Evolutionary conservation across 805 yeast genomes (phyloP), one percentile per base, ranked within the genome.

Genomic region (Ogataea dorogensis): DNA sequence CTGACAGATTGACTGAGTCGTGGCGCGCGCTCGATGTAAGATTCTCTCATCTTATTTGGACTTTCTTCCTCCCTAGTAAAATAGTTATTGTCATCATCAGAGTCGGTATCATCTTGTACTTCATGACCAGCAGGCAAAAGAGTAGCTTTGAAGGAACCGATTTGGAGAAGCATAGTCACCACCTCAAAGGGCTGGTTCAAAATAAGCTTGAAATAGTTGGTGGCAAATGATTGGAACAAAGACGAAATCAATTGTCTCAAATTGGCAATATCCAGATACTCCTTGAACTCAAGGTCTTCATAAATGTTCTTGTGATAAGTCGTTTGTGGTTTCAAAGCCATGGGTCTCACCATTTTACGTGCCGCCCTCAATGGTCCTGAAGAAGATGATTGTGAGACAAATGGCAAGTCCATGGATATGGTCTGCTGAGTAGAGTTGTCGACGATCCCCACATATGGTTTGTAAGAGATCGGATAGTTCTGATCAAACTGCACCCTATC

Each of bases 111-210:
- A 16, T 58, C 61, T 5, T 45, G 56, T 17, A 54, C 55, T 4
- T 31, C 34, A 22, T 26, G 18, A 16, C 7, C 21, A 8, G 20
- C 9, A 17, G 5, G 19, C 12, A 8, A 11, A 50, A 21, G 14
- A n/a, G 10, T 20, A 17, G 63, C 59, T 15, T 56, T 54, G 54
- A 82, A 80, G 20, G 72, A 75, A 3, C 95, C 95, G 10, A 86
- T 82, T 59, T 93, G 98, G 38, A 88, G 62, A 17, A 89, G 67
- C 46, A 86, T 68, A 37, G 91, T 70, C 5, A 85, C 76, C 12
- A 86, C 82, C 49, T 91, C 97, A 59, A 89, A 81, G 2, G 98
- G 98, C 60, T 93, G 97, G 13, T 86, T 74, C 7, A 85, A 55
- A 20, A 87, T 58, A 28, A 81, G 77, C 42, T 78, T 79, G 36